Evolutionary conservation across 2,329 filamentous ascomycete species (phyloP).

Genomic region (Xylaria polymorpha): DNA sequence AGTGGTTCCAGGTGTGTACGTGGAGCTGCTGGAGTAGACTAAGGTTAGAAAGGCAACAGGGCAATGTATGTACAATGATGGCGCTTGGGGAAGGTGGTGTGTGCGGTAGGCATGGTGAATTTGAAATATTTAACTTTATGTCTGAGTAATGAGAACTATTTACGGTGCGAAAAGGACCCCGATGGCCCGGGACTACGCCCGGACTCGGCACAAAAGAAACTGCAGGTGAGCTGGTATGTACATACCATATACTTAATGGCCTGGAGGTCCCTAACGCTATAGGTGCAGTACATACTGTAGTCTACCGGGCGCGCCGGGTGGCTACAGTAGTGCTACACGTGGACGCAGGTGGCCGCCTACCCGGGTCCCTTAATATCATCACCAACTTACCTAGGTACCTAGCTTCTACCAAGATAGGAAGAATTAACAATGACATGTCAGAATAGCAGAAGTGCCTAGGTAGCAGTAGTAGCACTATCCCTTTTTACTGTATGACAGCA

Average conservation of each 20-base stretch:
- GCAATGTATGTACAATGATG: background rate
- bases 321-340: background rate
- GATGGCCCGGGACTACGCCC: slow-evolving; percentile 1
- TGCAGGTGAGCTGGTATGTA: background rate
- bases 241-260: too few relatives aligned
- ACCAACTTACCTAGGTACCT: too few relatives aligned
- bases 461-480: background rate
- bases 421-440: background rate
- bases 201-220: slow-evolving; percentile 1
- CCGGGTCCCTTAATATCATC: background rate
- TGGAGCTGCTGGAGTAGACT: background rate
- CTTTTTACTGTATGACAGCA: background rate
- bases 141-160: slow-evolving; percentile 3
- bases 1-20: background rate
- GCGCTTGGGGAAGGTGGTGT: too few relatives aligned
- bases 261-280: too few relatives aligned
- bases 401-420: background rate
- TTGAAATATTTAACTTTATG: background rate
- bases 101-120: background rate
- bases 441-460: background rate
- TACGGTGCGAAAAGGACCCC: background rate
- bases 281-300: too few relatives aligned
- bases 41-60: background rate
- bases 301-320: too few relatives aligned
- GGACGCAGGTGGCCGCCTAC: background rate